Conservation (phyloP, 2,329 filamentous ascomycete species). For the Cladosporium sp. region DNA sequence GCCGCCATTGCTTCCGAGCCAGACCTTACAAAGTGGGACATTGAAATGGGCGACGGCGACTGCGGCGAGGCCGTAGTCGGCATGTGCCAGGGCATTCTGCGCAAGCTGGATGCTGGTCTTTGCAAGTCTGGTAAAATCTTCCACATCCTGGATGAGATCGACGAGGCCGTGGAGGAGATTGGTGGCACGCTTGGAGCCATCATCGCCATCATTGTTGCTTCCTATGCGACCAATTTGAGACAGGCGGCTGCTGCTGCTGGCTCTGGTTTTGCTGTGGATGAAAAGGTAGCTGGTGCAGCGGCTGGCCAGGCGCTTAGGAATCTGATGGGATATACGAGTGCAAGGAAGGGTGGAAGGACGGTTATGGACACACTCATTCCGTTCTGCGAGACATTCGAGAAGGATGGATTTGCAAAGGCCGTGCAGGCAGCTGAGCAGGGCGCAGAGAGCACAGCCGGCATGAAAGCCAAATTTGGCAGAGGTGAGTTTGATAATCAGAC, state of each 20-base stretch:
- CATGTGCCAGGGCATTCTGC: conserved; percentile 33
- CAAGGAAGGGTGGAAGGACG: conserved; percentile 32
- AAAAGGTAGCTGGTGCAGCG: conserved; percentile 23
- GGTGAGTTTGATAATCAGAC: conserved; percentile 18
- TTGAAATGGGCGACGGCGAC: conserved; percentile 61
- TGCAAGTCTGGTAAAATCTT: conserved; percentile 27
- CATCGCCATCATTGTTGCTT: conserved; percentile 33
- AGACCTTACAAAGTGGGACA: conserved; percentile 59
- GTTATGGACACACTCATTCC: conserved; percentile 37
- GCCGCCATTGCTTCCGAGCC: conserved; percentile 55
- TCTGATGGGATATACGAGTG: conserved; percentile 36
- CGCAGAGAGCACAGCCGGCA: conserved; percentile 31
- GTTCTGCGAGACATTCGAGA: conserved; percentile 32
- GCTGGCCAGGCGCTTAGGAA: conserved; percentile 39
- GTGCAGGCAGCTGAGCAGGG: conserved; percentile 30
- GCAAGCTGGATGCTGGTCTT: conserved; percentile 28
- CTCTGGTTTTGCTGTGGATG: conserved; percentile 21
- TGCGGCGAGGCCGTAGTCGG: conserved; percentile 53
- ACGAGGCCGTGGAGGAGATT: conserved; percentile 32
- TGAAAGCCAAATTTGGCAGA: conserved; percentile 34
- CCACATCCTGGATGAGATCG: conserved; percentile 31
- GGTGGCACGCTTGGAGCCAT: conserved; percentile 36
- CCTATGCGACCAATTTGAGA: conserved; percentile 36
- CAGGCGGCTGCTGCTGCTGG: conserved; percentile 26
- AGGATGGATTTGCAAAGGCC: conserved; percentile 23